These are phyloP conservation scores for Tetradesmus lagerheimii DNA, from an alignment of 139 green algal species.

Conservation along the genomic window DNA sequence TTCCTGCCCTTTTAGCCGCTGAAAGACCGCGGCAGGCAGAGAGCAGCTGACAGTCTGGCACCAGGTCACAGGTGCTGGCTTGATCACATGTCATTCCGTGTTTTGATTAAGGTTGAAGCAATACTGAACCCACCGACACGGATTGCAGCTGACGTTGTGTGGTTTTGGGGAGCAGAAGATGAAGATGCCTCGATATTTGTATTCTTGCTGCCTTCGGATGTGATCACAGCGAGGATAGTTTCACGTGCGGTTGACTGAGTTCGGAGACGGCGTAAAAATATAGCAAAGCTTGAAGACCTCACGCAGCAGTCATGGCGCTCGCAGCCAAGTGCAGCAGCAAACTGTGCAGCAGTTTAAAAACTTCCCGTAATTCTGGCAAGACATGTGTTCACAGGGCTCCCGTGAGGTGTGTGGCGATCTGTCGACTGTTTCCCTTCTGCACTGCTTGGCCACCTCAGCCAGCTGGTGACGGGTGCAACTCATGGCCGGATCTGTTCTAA, in stretches of 20 bases:
- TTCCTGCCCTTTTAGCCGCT: neutral
- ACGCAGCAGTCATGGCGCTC: neutral
- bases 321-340: neutral
- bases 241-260: neutral
- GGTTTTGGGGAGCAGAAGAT: neutral
- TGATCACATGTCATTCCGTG: no score
- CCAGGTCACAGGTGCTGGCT: no score
- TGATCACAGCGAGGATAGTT: neutral
- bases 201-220: neutral
- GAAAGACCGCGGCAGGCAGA: neutral
- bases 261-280: neutral
- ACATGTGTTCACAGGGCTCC: neutral
- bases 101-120: no score
- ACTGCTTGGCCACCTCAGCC: neutral
- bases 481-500: neutral
- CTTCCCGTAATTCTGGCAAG: neutral
- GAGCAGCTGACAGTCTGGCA: neutral
- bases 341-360: neutral
- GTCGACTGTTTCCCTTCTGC: neutral
- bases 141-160: neutral
- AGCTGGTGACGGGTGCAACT: neutral
- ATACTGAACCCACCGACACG: no score
- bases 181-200: neutral
- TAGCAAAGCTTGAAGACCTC: neutral
- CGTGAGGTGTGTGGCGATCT: neutral